These are phyloP conservation scores for Beauveria varroae DNA, from an alignment of 2,329 filamentous ascomycete species.

Conservation along the genomic window DNA sequence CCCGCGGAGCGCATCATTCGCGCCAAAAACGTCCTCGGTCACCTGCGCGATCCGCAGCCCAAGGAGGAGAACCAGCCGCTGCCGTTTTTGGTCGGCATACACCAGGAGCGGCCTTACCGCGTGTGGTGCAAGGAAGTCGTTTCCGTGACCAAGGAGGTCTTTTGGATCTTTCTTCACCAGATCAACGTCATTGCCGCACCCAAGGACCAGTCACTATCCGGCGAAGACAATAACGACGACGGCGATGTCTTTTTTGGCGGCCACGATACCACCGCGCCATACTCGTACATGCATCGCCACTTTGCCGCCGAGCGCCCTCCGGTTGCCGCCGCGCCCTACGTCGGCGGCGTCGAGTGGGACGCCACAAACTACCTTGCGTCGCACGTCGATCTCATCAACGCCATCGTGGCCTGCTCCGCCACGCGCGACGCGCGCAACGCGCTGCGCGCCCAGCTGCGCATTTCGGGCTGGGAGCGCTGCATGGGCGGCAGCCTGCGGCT, in stretches of 20 bases:
- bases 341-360: slow-evolving; percentile 97
- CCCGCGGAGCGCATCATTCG: slow-evolving; percentile 56
- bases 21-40: slow-evolving; percentile 65
- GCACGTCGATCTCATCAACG: slow-evolving; percentile 89
- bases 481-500: slow-evolving; percentile 78
- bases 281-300: slow-evolving; percentile 58
- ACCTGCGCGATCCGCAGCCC: slow-evolving; percentile 72
- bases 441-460: slow-evolving; percentile 67
- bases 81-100: slow-evolving; percentile 85
- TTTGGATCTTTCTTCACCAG: slow-evolving; percentile 97
- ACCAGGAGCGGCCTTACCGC: slow-evolving; percentile 77
- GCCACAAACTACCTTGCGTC: slow-evolving; percentile 93
- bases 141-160: slow-evolving; percentile 94
- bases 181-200: slow-evolving; percentile 75
- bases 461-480: slow-evolving; percentile 85
- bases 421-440: slow-evolving; percentile 62
- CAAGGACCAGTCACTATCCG: slow-evolving; percentile 16
- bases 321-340: slow-evolving; percentile 89
- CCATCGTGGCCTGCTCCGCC: slow-evolving; percentile 74
- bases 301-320: slow-evolving; percentile 84
- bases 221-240: slow-evolving; percentile 16
- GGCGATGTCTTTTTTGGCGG: slow-evolving; percentile 24
- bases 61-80: slow-evolving; percentile 70
- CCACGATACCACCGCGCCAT: slow-evolving; percentile 28
- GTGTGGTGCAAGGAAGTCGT: slow-evolving; percentile 91